phyloP scores from a whole-genome alignment of 768 basidiomycete species.

The Trametes villosa region DNA sequence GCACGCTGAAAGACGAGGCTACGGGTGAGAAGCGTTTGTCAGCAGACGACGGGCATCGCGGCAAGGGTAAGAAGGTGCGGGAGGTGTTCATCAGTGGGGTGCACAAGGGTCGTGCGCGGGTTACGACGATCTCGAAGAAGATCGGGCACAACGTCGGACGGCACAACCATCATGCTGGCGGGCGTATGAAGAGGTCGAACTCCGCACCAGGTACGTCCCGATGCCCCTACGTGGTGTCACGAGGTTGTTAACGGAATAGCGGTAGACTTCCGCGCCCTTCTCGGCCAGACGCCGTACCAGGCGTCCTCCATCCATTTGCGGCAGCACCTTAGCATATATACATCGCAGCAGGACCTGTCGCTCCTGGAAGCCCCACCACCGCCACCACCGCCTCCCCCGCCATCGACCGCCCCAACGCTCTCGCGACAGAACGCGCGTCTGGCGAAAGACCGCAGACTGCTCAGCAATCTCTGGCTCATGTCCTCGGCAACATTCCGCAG shows the following conservation, averaged over 20 bases:
- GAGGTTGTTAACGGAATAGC: not conserved
- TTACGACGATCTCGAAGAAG: conserved; percentile 77
- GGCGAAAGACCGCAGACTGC: conserved; percentile 62
- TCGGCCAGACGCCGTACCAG: conserved; percentile 67
- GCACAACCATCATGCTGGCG: conserved; percentile 44
- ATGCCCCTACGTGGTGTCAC: not conserved
- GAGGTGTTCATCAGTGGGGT: conserved; percentile 76
- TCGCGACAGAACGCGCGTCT: conserved; percentile 40
- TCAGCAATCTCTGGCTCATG: conserved; percentile 92
- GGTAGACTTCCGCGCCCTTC: conserved; percentile 70
- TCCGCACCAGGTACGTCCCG: conserved; percentile 67
- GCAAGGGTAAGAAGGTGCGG: conserved; percentile 75
- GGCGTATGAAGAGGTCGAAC: conserved; percentile 55
- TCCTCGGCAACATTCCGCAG: conserved; percentile 93
- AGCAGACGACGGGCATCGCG: conserved; percentile 2
- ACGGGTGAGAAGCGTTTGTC: conserved; percentile 9
- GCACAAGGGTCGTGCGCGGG: conserved; percentile 71
- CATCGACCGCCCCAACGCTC: conserved; percentile 28
- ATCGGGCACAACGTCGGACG: conserved; percentile 72
- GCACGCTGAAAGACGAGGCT: conserved; percentile 8
- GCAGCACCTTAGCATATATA: conserved; percentile 44
- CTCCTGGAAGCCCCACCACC: conserved; percentile 35
- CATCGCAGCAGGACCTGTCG: conserved; percentile 37
- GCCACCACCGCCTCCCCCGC: conserved; percentile 52
- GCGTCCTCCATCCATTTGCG: conserved; percentile 87